Evolutionary conservation across 108 stramenopile species (phyloP).

Genomic region (Nitzschia sp.): DNA sequence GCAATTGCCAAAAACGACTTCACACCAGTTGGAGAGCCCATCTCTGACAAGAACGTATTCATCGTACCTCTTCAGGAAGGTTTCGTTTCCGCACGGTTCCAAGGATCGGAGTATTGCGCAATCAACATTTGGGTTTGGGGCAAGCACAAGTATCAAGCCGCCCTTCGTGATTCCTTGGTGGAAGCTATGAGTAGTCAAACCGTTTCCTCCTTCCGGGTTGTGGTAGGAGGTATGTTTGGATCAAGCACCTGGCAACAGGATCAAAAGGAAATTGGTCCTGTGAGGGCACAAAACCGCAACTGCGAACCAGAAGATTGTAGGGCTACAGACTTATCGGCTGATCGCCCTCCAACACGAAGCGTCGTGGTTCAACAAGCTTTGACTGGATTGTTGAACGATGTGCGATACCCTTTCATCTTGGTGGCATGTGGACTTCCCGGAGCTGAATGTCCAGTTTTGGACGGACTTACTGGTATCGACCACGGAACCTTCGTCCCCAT

Average conservation of each 20-base stretch:
- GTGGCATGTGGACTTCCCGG: not conserved
- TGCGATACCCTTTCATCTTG: not conserved
- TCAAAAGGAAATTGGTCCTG: slow-evolving; percentile 60
- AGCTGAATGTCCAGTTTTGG: slow-evolving; percentile 5
- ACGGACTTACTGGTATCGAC: slow-evolving; percentile 21
- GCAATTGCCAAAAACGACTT: slow-evolving; percentile 34
- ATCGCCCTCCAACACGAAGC: not conserved
- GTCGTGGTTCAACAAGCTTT: not conserved
- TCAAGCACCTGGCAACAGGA: slow-evolving; percentile 71
- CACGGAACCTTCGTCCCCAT: not conserved
- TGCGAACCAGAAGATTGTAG: slow-evolving; percentile 17
- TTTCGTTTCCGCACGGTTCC: slow-evolving; percentile 58
- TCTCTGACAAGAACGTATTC: slow-evolving; percentile 23
- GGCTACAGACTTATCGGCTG: not conserved
- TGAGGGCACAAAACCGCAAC: slow-evolving; percentile 28
- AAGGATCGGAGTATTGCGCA: slow-evolving; percentile 55
- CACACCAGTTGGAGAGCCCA: slow-evolving; percentile 14
- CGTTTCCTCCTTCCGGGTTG: slow-evolving; percentile 60
- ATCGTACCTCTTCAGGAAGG: slow-evolving; percentile 57
- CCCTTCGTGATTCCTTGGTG: slow-evolving; percentile 17
- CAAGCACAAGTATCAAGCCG: slow-evolving; percentile 45
- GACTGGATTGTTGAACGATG: not conserved
- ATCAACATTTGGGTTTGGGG: slow-evolving; percentile 53
- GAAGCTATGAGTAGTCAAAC: slow-evolving; percentile 34
- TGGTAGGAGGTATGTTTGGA: slow-evolving; percentile 81